Conservation (phyloP, 495 filamentous ascomycete genomes). For the Parmelia sp. region DNA sequence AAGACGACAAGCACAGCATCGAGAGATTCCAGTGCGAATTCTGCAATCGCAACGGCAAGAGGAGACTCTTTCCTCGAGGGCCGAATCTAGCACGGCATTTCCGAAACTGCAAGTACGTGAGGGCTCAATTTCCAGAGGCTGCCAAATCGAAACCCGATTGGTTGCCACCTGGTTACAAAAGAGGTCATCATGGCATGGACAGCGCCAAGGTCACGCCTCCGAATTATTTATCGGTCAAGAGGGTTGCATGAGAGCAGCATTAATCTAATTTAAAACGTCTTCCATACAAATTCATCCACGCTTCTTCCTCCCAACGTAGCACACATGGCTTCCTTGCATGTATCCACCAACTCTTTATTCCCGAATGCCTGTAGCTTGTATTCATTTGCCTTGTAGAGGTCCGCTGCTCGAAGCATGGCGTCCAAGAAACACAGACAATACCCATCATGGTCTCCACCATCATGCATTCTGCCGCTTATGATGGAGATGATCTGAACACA, state of each 20-base stretch:
- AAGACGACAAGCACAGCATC: not conserved
- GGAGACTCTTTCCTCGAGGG: slow-evolving; percentile 1
- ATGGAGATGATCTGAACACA: slow-evolving; percentile 22
- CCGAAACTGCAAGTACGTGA: not conserved
- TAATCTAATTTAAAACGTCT: not conserved
- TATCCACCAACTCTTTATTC: slow-evolving; percentile 20
- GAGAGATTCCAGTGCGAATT: slow-evolving; percentile 4
- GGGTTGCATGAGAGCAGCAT: no score
- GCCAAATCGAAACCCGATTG: not conserved
- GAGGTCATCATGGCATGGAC: slow-evolving; percentile 5
- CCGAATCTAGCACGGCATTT: slow-evolving; percentile 1
- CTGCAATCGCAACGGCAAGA: not conserved
- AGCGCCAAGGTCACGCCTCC: slow-evolving; percentile 2
- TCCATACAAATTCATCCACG: slow-evolving; percentile 25
- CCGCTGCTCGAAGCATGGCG: slow-evolving; percentile 21
- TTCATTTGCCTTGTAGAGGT: slow-evolving; percentile 16
- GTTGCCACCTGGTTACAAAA: slow-evolving; percentile 4
- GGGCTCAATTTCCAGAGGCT: not conserved
- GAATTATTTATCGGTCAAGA: not conserved
- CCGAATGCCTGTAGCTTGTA: slow-evolving; percentile 8
- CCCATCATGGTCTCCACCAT: slow-evolving; percentile 13
- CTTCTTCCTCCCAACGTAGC: slow-evolving; percentile 17
- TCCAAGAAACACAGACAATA: slow-evolving; percentile 26
- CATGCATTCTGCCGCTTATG: slow-evolving; percentile 24
- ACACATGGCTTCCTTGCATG: slow-evolving; percentile 17